phyloP scores from a whole-genome alignment of 1,284 basidiomycete species.

The Blastosporella zonata region DNA sequence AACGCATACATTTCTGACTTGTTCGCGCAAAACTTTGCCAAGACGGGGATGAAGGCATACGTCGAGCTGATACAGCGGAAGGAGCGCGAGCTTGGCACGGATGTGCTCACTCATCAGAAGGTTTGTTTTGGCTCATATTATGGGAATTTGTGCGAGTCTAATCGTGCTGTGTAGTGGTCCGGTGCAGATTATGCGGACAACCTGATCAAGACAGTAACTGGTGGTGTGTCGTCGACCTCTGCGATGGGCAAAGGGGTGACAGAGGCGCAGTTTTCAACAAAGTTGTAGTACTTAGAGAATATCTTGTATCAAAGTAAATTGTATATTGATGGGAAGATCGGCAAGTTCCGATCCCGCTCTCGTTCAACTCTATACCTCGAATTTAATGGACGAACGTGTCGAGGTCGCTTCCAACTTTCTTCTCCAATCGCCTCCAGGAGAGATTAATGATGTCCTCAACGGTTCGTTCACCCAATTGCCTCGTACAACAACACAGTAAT shows the following conservation, averaged over 20 bases:
- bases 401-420: conserved; percentile 76
- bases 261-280: conserved; percentile 79
- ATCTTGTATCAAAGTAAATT: conserved; percentile 21
- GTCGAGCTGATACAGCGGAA: conserved; percentile 82
- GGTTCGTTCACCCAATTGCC: conserved; percentile 42
- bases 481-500: conserved; percentile 11
- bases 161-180: conserved; percentile 66
- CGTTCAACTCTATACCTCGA: conserved; percentile 41
- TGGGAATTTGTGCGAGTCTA: conserved; percentile 12
- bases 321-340: conserved; percentile 7
- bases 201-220: conserved; percentile 91
- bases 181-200: conserved; percentile 93
- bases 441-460: conserved; percentile 93
- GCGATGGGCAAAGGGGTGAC: conserved; percentile 96
- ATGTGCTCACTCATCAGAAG: conserved; percentile 90
- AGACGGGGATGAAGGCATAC: conserved; percentile 92
- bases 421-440: conserved; percentile 88
- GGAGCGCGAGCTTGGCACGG: conserved; percentile 87
- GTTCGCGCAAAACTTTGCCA: conserved; percentile 85
- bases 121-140: conserved; percentile 31
- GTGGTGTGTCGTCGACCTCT: conserved; percentile 91
- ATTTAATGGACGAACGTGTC: conserved; percentile 51
- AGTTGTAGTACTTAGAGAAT: conserved; percentile 39
- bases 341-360: conserved; percentile 10
- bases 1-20: conserved; percentile 96